Evolutionary conservation across 2,329 filamentous ascomycete genomes (phyloP).

Genomic region (Endothia cerciana): DNA sequence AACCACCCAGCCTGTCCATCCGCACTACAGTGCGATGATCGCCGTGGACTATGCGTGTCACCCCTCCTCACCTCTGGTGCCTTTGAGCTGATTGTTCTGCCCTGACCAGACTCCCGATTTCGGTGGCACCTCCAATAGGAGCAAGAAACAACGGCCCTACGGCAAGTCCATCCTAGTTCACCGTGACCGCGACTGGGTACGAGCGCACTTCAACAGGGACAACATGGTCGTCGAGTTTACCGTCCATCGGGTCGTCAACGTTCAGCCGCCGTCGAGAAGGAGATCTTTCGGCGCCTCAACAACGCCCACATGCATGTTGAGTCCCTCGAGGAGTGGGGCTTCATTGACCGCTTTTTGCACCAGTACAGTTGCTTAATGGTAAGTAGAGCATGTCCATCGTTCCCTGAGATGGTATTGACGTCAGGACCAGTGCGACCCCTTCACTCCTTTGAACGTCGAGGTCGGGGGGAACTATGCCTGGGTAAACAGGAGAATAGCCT

Average conservation of each 20-base stretch:
- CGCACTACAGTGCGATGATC: no score
- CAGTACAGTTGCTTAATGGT: not conserved
- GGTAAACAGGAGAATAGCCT: no score
- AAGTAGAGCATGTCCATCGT: not conserved
- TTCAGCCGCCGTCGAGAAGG: slow-evolving; percentile 11
- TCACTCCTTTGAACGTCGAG: no score
- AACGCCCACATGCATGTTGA: slow-evolving; percentile 9
- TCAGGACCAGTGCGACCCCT: not conserved
- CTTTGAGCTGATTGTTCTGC: no score
- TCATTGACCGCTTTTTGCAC: slow-evolving; percentile 13
- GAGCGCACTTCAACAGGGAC: slow-evolving; percentile 8
- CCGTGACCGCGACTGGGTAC: slow-evolving; percentile 5
- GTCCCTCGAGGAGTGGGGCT: slow-evolving; percentile 14
- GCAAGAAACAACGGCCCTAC: no score
- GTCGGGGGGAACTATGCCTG: no score
- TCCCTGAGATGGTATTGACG: not conserved
- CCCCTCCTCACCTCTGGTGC: no score
- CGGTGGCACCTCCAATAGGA: no score
- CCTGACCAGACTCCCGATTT: no score
- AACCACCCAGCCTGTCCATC: no score
- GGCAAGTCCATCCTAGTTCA: slow-evolving; percentile 5
- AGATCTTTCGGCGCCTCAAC: slow-evolving; percentile 20
- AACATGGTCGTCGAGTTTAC: slow-evolving; percentile 4
- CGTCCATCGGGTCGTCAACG: not conserved
- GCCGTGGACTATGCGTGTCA: no score